Evolutionary conservation across 176 grass and related monocot genomes (phyloP), one percentile per base, ranked within the genome.

Genomic region (Alloteropsis semialata): DNA sequence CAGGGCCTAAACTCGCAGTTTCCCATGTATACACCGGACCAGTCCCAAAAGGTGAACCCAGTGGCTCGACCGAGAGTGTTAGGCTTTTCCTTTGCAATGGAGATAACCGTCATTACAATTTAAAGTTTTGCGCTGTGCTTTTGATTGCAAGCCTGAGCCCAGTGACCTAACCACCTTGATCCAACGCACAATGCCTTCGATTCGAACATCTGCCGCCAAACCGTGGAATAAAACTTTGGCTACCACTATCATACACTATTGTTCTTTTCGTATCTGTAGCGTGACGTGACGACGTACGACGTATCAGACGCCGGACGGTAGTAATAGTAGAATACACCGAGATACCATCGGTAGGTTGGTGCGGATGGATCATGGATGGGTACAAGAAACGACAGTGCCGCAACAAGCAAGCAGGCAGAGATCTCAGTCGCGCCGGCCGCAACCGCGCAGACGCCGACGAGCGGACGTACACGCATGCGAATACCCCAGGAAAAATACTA

Each of bases 371-470:
- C 48, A 13, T 16, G 46, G 5, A 21, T 51, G 19, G 54, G 39
- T 70, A 50, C 42, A 48, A 5, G 22, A 69, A 44, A n/a, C 33
- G 46, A 34, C 69, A 61, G 22, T 6, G 2, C 69, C 27, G 3
- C 16, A 30, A 13, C 24, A 66, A 59, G 46, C 43, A 56, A 81
- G 18, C 41, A 70, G 10, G 17, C 42, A n/a, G 29, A 24, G 33
- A 85, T 85, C 84, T 85, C 74, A 60, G 8, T 59, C 27, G 22
- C 55, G 34, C 44, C 78, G 14, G 12, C 38, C 6, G 55, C 37
- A 5, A 41, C 10, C 64, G 1, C n/a, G 27, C 18, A 0, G 27
- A 8, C 19, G 15, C 21, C 21, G 12, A 16, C 78, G 32, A 8
- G 33, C n/a, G 28, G 18, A 42, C 76, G 34, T 80, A 74, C 58